phyloP scores from a whole-genome alignment of 176 grass and related monocot species.

The Oryza punctata region DNA sequence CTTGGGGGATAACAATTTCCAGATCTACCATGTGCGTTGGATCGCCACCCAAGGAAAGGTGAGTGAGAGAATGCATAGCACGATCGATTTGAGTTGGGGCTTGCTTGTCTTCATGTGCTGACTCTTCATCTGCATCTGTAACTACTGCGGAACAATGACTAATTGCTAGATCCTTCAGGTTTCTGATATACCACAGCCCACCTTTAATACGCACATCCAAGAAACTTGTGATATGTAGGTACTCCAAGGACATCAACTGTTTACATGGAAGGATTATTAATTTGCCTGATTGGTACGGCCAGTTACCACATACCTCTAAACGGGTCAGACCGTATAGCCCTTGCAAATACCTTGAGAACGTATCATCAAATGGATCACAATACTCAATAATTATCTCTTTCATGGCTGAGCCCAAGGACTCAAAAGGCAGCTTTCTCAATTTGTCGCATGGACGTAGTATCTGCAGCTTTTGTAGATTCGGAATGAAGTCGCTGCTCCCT shows the following conservation, averaged over 20 bases:
- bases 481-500: background rate
- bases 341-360: conserved; percentile 16
- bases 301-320: background rate
- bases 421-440: background rate
- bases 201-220: background rate
- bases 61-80: conserved; percentile 22
- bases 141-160: background rate
- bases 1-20: background rate
- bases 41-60: background rate
- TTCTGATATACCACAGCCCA: conserved; percentile 21
- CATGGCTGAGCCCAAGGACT: background rate
- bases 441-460: background rate
- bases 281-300: background rate
- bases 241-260: conserved; percentile 2
- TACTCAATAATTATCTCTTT: background rate
- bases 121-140: background rate
- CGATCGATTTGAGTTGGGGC: background rate
- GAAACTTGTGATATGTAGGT: background rate
- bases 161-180: conserved; percentile 15
- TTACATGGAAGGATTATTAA: conserved; percentile 28
- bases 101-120: background rate
- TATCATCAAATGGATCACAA: background rate
- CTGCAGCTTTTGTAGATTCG: conserved; percentile 27
- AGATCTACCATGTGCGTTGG: background rate
- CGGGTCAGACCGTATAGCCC: conserved; percentile 1